Base-by-base conservation (phyloP, 2,329 filamentous ascomycete genomes). In the Diaporthe caulivora region DNA sequence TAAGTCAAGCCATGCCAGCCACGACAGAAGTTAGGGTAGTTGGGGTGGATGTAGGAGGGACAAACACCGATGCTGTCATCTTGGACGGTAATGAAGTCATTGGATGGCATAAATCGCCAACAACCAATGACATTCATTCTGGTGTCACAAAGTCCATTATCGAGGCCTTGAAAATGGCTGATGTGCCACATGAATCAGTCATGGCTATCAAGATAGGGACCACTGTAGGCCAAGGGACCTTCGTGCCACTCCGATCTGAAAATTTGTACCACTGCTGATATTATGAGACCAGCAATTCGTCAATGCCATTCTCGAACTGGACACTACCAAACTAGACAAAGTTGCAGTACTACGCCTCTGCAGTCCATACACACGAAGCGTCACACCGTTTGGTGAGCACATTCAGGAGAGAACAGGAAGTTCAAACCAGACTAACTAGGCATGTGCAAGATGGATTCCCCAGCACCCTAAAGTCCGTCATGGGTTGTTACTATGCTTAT, bases 171-270 rank as follows among this genome's bases (percentile, higher is more conserved):
- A 67, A 40, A 40, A 67, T 67, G 31, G 62, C 62, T 0, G 15
- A 53, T 11, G 47, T 67, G n/a, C n/a, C 62, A 1, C 7, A 7
- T 13, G n/a, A 13, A 3, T 67, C 47, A 17, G 51, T 67, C 2
- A 51, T 40, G 47, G 62, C 62, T 9, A 53, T 67, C n/a, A 67
- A 67, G n/a, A 67, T 67, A 29, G 62, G 62, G n/a, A 67, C 62
- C 13, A 67, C 62, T 31, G 62, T 67, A 67, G n/a, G 62, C 21
- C 4, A 1, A 5, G 1, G 13, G 6, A n/a, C 21, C 8, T 17
- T 34, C 1, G 4, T 7, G 1, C 29, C 21, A n/a, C 9, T 44
- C 0, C 2, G 17, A 17, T 15, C 17, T 1, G 29, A 6, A 24
- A 3, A 1, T 13, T 10, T 26, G 3, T 13, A 6, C 21, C 17